Base-by-base conservation (phyloP, 2,329 filamentous ascomycete species). In the Calonectria honghensis region DNA sequence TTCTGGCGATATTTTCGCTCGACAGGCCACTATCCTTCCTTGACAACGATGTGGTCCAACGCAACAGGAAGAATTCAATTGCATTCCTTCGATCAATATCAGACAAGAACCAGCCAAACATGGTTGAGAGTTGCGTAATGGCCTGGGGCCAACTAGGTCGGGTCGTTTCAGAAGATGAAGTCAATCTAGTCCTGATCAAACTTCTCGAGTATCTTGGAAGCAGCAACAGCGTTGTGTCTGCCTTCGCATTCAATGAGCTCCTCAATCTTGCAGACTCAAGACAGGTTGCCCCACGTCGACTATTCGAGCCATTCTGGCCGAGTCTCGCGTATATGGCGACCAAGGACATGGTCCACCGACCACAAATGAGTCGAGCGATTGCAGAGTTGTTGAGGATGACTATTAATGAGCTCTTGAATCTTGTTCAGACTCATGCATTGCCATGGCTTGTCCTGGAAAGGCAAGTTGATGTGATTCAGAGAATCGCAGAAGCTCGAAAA, bases 251-350 rank as follows among this genome's bases (percentile, higher is more conserved):
- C 83, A 94, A 94, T 77, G 96, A 98, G 85, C 87, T 98, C 50
- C 88, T 94, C 27, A 93, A 92, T 74, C 88, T 98, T 64, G 94
- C 96, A 1, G 90, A 93, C 67, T 87, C 89, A 63, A 90, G 92
- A 51, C 88, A 89, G 4, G 88, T 91, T 48, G 93, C 91, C 1
- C 90, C 93, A 2, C 89, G 90, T 35, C 91, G 92, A 20, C 87
- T 99, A 0, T 93, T 98, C 72, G 92, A 93, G 70, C 96, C 96
- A 0, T 98, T 96, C 83, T 98, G 96, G 96, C 92, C 92, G 77
- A 96, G 91, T 37, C 88, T 99, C 57, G 96, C 95, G 0, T 94
- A 96, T 73, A 91, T 93, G 65, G 93, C 95, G 2, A 93, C 97
- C 35, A 96, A 96, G 82, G 95, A 98, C 79, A 90, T 98, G 75